Conservation (phyloP, 164 flowering plant genomes). For the Nelumbo lutea region DNA sequence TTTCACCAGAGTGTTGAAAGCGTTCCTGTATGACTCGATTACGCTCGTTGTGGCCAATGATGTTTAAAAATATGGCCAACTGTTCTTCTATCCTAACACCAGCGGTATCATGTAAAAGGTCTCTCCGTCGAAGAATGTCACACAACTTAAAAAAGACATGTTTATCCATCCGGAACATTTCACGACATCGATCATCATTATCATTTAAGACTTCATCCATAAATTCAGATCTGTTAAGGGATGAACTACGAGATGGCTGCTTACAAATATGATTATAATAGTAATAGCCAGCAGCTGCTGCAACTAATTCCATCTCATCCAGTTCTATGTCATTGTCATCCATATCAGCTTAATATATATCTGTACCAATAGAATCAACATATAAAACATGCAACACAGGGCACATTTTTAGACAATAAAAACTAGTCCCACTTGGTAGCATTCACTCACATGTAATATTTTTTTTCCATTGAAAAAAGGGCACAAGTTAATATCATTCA, state of each 20-base stretch:
- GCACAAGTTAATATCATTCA: conserved; percentile 4
- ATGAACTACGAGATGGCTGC: conserved; percentile 31
- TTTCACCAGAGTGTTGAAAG: conserved; percentile 80
- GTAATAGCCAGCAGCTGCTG: conserved; percentile 68
- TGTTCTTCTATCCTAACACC: conserved; percentile 79
- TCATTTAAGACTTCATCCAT: conserved; percentile 49
- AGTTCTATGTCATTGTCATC: conserved; percentile 59
- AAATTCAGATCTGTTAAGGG: conserved; percentile 36
- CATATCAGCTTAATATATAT: conserved; percentile 30
- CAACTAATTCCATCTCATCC: conserved; percentile 75
- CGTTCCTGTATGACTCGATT: conserved; percentile 72
- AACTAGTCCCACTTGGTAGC: too few relatives aligned
- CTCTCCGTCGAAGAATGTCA: conserved; percentile 46
- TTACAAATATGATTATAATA: conserved; percentile 36
- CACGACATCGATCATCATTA: conserved; percentile 40
- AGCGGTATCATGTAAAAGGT: conserved; percentile 59
- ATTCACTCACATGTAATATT: too few relatives aligned
- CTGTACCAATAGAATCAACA: conserved; percentile 25
- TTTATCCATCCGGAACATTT: conserved; percentile 75
- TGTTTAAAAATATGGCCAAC: conserved; percentile 61
- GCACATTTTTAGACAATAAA: neutral
- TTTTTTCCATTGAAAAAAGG: too few relatives aligned
- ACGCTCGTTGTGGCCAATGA: conserved; percentile 71
- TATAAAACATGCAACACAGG: conserved; percentile 7
- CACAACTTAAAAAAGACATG: conserved; percentile 54